Evolutionary conservation across 78 protist species (phyloP).

Genomic region (Thecamonas trahens): DNA sequence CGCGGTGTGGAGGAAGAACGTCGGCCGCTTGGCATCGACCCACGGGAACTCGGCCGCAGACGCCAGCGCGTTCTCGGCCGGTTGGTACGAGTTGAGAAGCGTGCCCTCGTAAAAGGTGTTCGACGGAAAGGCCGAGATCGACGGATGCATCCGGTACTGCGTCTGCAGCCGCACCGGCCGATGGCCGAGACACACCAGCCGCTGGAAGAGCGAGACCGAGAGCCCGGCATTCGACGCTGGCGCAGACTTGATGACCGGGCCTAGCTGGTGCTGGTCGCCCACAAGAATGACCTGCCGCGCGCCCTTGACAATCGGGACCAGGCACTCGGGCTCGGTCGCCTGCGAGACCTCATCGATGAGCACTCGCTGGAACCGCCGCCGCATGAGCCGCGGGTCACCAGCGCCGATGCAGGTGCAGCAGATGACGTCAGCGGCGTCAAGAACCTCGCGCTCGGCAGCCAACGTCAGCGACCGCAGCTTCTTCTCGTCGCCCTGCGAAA

Average conservation of each 20-base stretch:
- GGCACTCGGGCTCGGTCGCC: conserved; percentile 98
- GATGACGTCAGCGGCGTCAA: conserved; percentile 92
- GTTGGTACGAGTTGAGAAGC: conserved; percentile 91
- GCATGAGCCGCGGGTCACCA: conserved; percentile 94
- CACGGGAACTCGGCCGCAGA: conserved; percentile 70
- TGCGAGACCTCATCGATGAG: conserved; percentile 97
- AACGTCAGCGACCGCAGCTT: conserved; percentile 27
- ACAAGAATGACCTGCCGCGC: conserved; percentile 51
- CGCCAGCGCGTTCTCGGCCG: not conserved
- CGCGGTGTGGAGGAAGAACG: conserved; percentile 83
- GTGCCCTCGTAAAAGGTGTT: conserved; percentile 98
- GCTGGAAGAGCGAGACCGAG: conserved; percentile 93
- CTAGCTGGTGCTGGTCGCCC: conserved; percentile 94
- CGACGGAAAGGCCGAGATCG: conserved; percentile 91
- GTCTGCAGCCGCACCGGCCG: conserved; percentile 90
- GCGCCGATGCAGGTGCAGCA: conserved; percentile 97
- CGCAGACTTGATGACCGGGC: conserved; percentile 98
- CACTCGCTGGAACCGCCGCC: conserved; percentile 77
- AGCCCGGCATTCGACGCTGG: conserved; percentile 94
- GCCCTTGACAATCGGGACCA: conserved; percentile 93
- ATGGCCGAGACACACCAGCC: conserved; percentile 85
- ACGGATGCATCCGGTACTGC: conserved; percentile 99
- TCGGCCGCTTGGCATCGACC: conserved; percentile 88
- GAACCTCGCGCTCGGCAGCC: conserved; percentile 73
- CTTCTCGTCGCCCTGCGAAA: conserved; percentile 54